Base-by-base conservation (phyloP, 345 rosid species). In the Syzygium jambos region DNA sequence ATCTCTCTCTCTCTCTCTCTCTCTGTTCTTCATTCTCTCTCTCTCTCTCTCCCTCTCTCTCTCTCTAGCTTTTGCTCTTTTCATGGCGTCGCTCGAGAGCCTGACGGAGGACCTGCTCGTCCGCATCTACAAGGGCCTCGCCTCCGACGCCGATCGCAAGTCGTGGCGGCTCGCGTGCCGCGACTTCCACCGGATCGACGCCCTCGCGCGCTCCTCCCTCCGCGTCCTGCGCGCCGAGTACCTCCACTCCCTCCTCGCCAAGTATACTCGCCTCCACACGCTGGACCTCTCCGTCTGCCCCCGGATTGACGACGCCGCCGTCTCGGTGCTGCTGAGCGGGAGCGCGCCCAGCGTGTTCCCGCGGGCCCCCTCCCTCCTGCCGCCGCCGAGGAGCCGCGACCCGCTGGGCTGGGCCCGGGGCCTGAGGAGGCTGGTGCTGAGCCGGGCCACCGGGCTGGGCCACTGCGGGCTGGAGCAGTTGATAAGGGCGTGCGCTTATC, bases 271-370 rank as follows among this genome's bases (percentile, higher is more conserved):
- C 83, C 87, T 96, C 53, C 88, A 92, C 38, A 85, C 90, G 61
- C 92, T 97, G 53, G 99, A 97, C 92, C 95, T 97, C 90, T 95
- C 99, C 49, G 93, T 91, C 34, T 96, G 99, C 87, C 95, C 99
- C 1, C 93, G 91, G 52, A 91, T 97, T 51, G 93, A 95, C 87
- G 98, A 96, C 88, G 92, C 89, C 43, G 93, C 90, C 68, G 90
- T 96, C 84, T 38, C 92, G 57, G 57, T 90, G 89, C 85, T 96
- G 5, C 87, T 94, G 85, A 59, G 88, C 17, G 52, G 34, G 41
- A 16, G 14, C 78, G 51, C 80, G 11, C 57, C 34, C 63, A 52
- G 86, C 38, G 52, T 86, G 29, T n/a, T 57, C 53, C 80, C 65
- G 63, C 73, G 43, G 23, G 11, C 29, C 55, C 25, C 77, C 6